phyloP scores from a whole-genome alignment of 352 stramenopile species.

The Phytopythium ostracodes region DNA sequence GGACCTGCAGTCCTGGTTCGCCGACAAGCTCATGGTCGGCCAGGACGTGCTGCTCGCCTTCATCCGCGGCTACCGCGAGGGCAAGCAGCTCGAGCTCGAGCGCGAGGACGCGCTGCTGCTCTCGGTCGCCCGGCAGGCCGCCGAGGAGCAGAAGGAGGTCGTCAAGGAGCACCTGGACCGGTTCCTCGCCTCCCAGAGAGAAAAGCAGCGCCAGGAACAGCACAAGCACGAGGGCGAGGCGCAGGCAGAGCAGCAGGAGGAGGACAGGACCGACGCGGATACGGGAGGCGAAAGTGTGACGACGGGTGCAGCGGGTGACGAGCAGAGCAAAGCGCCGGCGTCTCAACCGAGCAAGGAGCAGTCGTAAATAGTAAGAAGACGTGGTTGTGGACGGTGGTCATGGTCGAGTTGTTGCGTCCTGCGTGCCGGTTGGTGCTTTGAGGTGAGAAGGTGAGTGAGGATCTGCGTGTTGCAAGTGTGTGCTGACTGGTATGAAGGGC shows the following conservation, averaged over 20 bases:
- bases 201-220: constrained; percentile 33
- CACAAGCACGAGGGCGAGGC: constrained; percentile 39
- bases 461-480: background rate
- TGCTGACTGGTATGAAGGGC: background rate
- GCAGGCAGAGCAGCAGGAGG: constrained; percentile 17
- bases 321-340: background rate
- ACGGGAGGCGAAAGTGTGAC: constrained; percentile 1
- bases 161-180: constrained; percentile 68
- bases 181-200: constrained; percentile 54
- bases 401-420: background rate
- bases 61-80: constrained; percentile 76
- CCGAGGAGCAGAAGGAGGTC: constrained; percentile 68
- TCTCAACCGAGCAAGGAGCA: background rate
- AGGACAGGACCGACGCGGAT: constrained; percentile 9
- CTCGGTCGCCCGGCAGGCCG: constrained; percentile 69
- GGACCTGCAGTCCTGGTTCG: constrained; percentile 72
- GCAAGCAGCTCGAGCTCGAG: constrained; percentile 71
- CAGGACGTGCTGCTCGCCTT: constrained; percentile 80
- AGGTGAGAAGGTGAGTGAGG: background rate
- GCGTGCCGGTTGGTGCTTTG: too few relatives aligned
- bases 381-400: background rate
- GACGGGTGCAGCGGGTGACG: background rate
- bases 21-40: constrained; percentile 81
- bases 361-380: background rate
- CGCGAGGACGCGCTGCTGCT: constrained; percentile 72